Conservation (phyloP, 2,329 filamentous ascomycete species). For the Sporothrix brasiliensis region DNA sequence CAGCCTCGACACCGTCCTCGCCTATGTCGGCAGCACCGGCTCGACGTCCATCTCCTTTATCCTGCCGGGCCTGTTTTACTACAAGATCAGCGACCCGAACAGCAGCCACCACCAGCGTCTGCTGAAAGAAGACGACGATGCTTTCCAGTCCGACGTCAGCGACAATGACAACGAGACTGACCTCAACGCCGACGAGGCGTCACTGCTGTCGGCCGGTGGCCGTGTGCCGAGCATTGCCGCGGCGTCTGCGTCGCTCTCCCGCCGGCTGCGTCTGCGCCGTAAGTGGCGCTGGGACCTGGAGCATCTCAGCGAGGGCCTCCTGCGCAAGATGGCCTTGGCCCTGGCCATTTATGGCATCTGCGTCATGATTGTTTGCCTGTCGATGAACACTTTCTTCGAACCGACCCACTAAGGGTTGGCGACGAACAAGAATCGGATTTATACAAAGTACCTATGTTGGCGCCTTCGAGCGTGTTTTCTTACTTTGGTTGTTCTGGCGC, state of each 20-base stretch:
- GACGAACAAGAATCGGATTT: not conserved
- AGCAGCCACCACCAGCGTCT: constrained; percentile 83
- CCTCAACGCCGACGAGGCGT: constrained; percentile 41
- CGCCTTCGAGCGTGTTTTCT: not conserved
- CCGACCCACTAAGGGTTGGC: constrained; percentile 56
- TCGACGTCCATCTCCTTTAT: constrained; percentile 97
- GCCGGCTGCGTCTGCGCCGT: constrained; percentile 37
- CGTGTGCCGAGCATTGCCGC: constrained; percentile 51
- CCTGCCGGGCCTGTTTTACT: constrained; percentile 93
- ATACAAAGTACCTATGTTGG: not conserved
- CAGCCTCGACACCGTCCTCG: constrained; percentile 85
- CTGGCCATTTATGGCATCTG: constrained; percentile 80
- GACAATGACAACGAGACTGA: constrained; percentile 49
- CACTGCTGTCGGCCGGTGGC: constrained; percentile 46
- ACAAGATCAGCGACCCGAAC: constrained; percentile 93
- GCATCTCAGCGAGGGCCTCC: constrained; percentile 63
- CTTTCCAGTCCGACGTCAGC: constrained; percentile 47
- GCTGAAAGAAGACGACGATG: constrained; percentile 88
- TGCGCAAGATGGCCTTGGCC: constrained; percentile 73
- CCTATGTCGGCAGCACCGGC: constrained; percentile 93
- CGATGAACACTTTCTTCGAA: constrained; percentile 81
- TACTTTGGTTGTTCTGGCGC: not conserved
- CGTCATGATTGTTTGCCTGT: constrained; percentile 87
- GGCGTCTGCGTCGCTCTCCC: constrained; percentile 32
- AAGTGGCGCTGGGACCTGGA: constrained; percentile 63